Base-by-base conservation (phyloP, 1,284 basidiomycete species). In the Trichosporon faecale region DNA sequence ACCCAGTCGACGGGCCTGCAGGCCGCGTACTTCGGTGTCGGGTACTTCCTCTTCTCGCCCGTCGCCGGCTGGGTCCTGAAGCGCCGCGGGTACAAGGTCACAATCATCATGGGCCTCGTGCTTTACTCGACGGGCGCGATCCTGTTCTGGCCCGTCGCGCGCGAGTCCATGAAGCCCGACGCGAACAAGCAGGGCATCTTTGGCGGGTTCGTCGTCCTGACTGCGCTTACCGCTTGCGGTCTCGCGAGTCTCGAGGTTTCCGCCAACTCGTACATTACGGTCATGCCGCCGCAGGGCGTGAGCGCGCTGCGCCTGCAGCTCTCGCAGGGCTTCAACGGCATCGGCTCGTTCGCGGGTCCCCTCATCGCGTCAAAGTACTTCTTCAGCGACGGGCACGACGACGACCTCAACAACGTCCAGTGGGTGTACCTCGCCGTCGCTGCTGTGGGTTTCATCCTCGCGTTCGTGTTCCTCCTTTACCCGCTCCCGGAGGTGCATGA, bases 1-100 rank as follows among this genome's bases (percentile, higher is more conserved):
- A 87, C 91, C 21, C 88, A 93, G 80, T 93, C 91, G 61, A 93
- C 93, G 1, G 88, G 92, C 71, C 86, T 95, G 35, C 93, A 95
- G 79, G 87, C 92, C 8, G 91, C 91, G 3, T 95, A 94, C 83
- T 95, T 94, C 74, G 72, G 68, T 70, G 73, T 70, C 57, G 91
- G 91, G 80, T 89, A 90, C 80, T 87, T 91, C 73, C 86, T 71
- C 66, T 83, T 70, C 77, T 84, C 81, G 2, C 80, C 82, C 31
- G 77, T 84, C 57, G 84, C 84, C 25, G 84, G 80, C 46, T 76
- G 83, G 69, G 76, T 83, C 67, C 75, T 85, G 66, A 78, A 78
- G 23, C 77, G 84, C 46, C 80, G 78, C 52, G 84, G 85, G 11
- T 87, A 87, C 84, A 85, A 83, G 73, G 75, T 76, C 60, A 79